Percentiles rank a stretch among this genome's conserved stretches.
Conservation (phyloP, 352 stramenopile genomes). For the Synura sp. region DNA sequence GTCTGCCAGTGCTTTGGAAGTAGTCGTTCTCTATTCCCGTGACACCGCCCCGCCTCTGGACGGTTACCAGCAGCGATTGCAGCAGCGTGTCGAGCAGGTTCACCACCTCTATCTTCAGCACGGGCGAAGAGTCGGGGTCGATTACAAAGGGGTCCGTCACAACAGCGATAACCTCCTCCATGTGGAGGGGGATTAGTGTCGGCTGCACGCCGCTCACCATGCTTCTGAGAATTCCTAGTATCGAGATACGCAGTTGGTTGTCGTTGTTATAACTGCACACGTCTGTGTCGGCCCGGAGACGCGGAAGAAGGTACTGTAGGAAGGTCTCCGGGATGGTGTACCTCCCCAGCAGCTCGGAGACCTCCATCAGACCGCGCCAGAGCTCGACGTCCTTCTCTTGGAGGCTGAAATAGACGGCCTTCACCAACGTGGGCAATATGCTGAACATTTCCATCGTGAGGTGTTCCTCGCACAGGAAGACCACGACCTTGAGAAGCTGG, state of each 20-base stretch:
- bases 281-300: slow-evolving; percentile 49
- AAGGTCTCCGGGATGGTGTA: slow-evolving; percentile 49
- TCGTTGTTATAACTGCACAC: slow-evolving; percentile 45
- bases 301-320: slow-evolving; percentile 50
- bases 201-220: background rate
- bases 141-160: background rate
- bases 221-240: background rate
- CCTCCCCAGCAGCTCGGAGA: slow-evolving; percentile 2
- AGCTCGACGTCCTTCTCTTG: slow-evolving; percentile 36
- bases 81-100: no score
- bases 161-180: background rate
- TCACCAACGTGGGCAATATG: slow-evolving; percentile 61
- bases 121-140: background rate
- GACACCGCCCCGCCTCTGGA: no score
- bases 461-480: slow-evolving; percentile 87
- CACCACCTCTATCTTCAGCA: background rate
- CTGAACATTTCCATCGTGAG: slow-evolving; percentile 78
- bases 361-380: background rate
- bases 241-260: background rate
- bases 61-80: no score
- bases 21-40: no score
- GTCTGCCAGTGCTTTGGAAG: no score
- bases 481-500: slow-evolving; percentile 73
- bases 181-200: background rate
- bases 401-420: slow-evolving; percentile 50